Evolutionary conservation across 257 asterid species (phyloP).

Genomic region (Solanum megistacrolobum): DNA sequence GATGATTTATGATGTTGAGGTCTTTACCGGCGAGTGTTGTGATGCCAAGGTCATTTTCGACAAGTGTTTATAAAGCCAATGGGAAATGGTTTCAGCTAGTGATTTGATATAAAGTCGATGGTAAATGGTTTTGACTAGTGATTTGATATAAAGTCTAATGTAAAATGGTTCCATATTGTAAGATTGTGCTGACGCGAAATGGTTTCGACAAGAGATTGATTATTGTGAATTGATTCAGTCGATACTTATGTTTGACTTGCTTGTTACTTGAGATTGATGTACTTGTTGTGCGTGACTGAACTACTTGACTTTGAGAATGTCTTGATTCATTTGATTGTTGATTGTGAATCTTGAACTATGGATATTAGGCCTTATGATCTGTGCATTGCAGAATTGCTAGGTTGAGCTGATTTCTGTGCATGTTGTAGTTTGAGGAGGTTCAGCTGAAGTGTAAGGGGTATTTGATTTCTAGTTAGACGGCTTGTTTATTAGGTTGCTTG

Average conservation of each 20-base stretch:
- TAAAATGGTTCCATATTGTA: not conserved
- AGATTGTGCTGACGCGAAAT: not conserved
- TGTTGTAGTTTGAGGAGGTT: not conserved
- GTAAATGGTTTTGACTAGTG: not conserved
- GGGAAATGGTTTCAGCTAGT: not conserved
- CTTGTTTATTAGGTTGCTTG: not conserved
- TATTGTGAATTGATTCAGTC: not conserved
- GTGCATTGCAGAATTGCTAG: not conserved
- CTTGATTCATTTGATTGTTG: not conserved
- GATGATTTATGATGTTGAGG: not conserved
- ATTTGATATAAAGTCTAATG: not conserved
- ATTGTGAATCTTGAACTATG: not conserved
- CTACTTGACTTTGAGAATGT: not conserved
- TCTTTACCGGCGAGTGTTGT: not conserved
- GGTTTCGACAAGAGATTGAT: not conserved
- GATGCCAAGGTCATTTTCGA: not conserved
- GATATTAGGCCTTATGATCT: not conserved
- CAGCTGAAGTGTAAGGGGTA: not conserved
- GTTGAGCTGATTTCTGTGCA: not conserved
- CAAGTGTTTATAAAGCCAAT: not conserved
- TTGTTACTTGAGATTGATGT: not conserved
- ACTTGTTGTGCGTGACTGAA: not conserved
- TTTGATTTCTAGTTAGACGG: not conserved
- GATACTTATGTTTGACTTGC: not conserved
- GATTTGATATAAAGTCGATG: not conserved